Evolutionary conservation across 352 stramenopile genomes (phyloP).

Genomic region (Elongisporangium senticosum): DNA sequence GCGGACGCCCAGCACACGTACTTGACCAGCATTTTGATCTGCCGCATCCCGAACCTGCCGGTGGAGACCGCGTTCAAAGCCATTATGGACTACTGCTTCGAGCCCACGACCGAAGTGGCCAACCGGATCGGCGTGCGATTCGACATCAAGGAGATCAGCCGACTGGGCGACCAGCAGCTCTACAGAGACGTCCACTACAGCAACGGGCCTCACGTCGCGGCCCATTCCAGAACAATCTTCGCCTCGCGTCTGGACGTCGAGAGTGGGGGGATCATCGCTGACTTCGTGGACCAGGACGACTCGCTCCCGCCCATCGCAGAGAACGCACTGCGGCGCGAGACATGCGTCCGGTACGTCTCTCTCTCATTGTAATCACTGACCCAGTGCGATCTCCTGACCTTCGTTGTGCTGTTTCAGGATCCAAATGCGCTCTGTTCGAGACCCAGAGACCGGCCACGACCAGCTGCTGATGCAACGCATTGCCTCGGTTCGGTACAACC

Average conservation of each 20-base stretch:
- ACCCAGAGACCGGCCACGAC: conserved; percentile 23
- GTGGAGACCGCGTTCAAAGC: conserved; percentile 26
- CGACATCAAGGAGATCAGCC: conserved; percentile 17
- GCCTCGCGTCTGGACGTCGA: conserved; percentile 20
- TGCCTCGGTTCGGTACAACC: conserved; percentile 39
- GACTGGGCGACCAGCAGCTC: conserved; percentile 18
- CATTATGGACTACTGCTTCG: conserved; percentile 31
- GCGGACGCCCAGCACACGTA: conserved; percentile 39
- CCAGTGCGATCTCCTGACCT: background rate
- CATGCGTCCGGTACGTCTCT: conserved; percentile 22
- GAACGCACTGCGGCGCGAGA: conserved; percentile 18
- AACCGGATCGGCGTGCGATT: background rate
- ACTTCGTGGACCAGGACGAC: conserved; percentile 45
- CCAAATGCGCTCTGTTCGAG: conserved; percentile 22
- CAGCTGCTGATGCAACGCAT: conserved; percentile 45
- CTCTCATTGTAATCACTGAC: background rate
- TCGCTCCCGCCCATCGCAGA: conserved; percentile 21
- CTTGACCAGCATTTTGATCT: conserved; percentile 46
- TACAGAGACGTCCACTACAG: conserved; percentile 42
- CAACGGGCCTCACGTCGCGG: conserved; percentile 28
- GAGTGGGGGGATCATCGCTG: conserved; percentile 32
- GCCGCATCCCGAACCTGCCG: conserved; percentile 35
- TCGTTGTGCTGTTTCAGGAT: conserved; percentile 12
- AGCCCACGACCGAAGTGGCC: background rate
- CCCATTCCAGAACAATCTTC: conserved; percentile 40